Evolutionary conservation across 2,329 filamentous ascomycete genomes (phyloP).

Genomic region (Trichoderma arundinaceum): DNA sequence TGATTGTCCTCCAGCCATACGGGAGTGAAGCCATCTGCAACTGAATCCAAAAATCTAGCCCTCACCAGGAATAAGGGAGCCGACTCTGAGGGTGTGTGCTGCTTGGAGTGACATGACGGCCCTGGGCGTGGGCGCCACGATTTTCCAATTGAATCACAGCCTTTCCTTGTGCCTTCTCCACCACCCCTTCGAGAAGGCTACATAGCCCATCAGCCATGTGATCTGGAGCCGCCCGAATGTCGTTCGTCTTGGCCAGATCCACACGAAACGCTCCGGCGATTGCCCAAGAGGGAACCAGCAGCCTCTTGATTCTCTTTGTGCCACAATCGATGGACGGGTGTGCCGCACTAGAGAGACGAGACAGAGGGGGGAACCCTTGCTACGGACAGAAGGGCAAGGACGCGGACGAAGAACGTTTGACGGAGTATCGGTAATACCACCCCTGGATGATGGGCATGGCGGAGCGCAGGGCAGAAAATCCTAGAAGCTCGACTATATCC

Average conservation of each 20-base stretch:
- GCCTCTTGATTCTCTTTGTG: not conserved
- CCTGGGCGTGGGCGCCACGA: slow-evolving; percentile 14
- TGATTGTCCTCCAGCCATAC: not conserved
- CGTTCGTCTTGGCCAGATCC: not conserved
- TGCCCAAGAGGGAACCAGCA: slow-evolving; percentile 12
- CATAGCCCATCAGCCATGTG: slow-evolving; percentile 29
- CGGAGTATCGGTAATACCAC: slow-evolving; percentile 11
- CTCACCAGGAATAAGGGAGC: not conserved
- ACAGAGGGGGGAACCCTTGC: not conserved
- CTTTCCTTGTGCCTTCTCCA: slow-evolving; percentile 11
- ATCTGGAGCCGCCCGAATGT: slow-evolving; percentile 25
- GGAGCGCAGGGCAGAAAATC: too few relatives aligned
- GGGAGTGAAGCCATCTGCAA: slow-evolving; percentile 3
- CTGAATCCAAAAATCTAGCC: not conserved
- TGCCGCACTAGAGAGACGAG: not conserved
- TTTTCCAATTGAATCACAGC: slow-evolving; percentile 6
- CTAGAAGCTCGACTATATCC: slow-evolving; percentile 5
- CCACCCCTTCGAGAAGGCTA: slow-evolving; percentile 23
- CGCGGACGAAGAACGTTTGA: not conserved
- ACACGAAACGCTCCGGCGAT: slow-evolving; percentile 3
- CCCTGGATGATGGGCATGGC: too few relatives aligned
- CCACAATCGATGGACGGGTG: slow-evolving; percentile 22
- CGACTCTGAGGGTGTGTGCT: slow-evolving; percentile 1
- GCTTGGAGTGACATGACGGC: slow-evolving; percentile 9
- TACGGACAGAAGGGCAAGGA: not conserved